Evolutionary conservation across 2,329 filamentous ascomycete genomes (phyloP).

Genomic region (Fusarium sp.): DNA sequence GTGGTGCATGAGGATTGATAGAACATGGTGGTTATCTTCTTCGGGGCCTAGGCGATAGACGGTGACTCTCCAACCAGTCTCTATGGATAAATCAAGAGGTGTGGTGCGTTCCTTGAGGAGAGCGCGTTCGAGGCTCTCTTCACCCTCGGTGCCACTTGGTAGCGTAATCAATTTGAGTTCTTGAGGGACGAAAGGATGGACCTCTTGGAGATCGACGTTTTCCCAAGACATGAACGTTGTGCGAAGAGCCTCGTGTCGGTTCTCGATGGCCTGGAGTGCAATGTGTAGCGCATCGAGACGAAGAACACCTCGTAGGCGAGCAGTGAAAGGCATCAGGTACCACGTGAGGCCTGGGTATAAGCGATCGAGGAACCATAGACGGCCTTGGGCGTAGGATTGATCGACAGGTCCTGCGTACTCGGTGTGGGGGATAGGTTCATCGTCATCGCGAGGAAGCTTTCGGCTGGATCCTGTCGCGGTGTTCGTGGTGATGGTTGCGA

Average conservation of each 20-base stretch:
- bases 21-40: background rate
- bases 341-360: slow-evolving; percentile 23
- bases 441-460: background rate
- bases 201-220: slow-evolving; percentile 1
- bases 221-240: slow-evolving; percentile 22
- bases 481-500: background rate
- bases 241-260: slow-evolving; percentile 31
- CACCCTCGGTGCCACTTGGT: background rate
- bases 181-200: background rate
- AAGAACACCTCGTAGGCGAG: slow-evolving; percentile 18
- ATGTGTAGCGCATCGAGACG: background rate
- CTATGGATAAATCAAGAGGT: slow-evolving; percentile 7
- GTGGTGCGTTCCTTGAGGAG: slow-evolving; percentile 16
- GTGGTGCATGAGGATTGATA: slow-evolving; percentile 38
- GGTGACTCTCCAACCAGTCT: slow-evolving; percentile 29
- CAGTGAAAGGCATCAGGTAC: slow-evolving; percentile 26
- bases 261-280: slow-evolving; percentile 23
- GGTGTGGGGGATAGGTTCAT: background rate
- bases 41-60: slow-evolving; percentile 7
- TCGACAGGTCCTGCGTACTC: slow-evolving; percentile 8
- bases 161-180: slow-evolving; percentile 4
- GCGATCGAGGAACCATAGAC: slow-evolving; percentile 34
- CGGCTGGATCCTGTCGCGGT: background rate
- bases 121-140: background rate
- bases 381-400: slow-evolving; percentile 32